These are phyloP conservation scores for Ceratobasidium theobromae DNA, from an alignment of 1,284 basidiomycete genomes.

Conservation along the genomic window DNA sequence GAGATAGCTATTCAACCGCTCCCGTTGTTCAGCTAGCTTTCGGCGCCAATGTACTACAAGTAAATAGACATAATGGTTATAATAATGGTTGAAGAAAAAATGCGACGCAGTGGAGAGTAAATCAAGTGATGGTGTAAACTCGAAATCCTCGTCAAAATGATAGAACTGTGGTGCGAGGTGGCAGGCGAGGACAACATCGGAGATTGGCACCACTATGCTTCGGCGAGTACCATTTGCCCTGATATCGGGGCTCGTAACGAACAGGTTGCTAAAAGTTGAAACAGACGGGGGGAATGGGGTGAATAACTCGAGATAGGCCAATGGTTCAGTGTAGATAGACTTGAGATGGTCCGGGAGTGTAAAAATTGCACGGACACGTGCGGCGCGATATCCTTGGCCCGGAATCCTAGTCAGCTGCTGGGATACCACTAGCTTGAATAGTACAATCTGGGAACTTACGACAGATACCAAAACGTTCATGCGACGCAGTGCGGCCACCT, in stretches of 20 bases:
- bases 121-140: not conserved
- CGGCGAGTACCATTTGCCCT: not conserved
- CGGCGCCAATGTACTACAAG: not conserved
- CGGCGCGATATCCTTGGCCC: conserved; percentile 15
- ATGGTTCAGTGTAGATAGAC: not conserved
- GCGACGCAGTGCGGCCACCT: too few species aligned
- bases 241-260: not conserved
- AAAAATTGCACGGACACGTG: conserved; percentile 3
- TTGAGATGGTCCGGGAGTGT: not conserved
- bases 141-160: not conserved
- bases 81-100: conserved; percentile 23
- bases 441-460: not conserved
- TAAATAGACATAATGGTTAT: not conserved
- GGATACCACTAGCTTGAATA: not conserved
- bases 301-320: conserved; percentile 25
- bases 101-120: not conserved
- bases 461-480: not conserved
- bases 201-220: not conserved
- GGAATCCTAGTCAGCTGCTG: not conserved
- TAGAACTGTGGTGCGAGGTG: conserved; percentile 10
- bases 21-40: not conserved
- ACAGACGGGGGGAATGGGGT: not conserved
- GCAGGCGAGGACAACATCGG: conserved; percentile 1
- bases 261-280: not conserved
- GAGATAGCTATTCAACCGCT: not conserved